Conservation (phyloP, 352 stramenopile species). For the Globisporangium okanoganense region DNA sequence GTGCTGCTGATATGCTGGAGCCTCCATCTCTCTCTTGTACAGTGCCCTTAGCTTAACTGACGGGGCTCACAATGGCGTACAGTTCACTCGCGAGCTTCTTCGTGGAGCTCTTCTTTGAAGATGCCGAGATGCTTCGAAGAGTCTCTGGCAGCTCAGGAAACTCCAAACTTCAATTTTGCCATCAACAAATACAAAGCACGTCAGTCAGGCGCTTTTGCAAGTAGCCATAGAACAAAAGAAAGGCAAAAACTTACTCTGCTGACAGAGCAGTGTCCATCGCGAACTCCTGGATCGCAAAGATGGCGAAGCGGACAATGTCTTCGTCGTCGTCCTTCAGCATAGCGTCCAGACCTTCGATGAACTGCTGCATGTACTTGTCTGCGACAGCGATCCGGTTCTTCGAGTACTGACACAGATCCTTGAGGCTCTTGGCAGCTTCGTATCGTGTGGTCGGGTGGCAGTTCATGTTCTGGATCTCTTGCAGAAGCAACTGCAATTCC, state of each 20-base stretch:
- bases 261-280: conserved; percentile 42
- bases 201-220: conserved; percentile 7
- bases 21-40: conserved; percentile 5
- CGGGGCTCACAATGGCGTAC: conserved; percentile 52
- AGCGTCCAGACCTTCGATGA: conserved; percentile 42
- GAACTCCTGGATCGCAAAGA: conserved; percentile 72
- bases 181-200: conserved; percentile 18
- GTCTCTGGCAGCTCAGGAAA: conserved; percentile 56
- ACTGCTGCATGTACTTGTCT: conserved; percentile 39
- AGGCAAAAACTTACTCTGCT: conserved; percentile 32
- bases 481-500: conserved; percentile 51
- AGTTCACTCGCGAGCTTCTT: conserved; percentile 69
- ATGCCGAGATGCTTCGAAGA: conserved; percentile 47
- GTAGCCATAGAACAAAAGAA: conserved; percentile 7
- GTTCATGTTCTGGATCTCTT: conserved; percentile 50
- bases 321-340: conserved; percentile 74
- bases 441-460: conserved; percentile 52
- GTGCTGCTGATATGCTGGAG: not conserved
- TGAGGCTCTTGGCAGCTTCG: conserved; percentile 67
- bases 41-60: conserved; percentile 32
- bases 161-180: conserved; percentile 22
- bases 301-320: conserved; percentile 71
- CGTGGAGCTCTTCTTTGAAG: conserved; percentile 63
- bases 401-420: conserved; percentile 61
- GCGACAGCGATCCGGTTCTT: conserved; percentile 45